Evolutionary conservation across 1,284 basidiomycete genomes (phyloP).

Genomic region (Taiwanofungus camphoratus): DNA sequence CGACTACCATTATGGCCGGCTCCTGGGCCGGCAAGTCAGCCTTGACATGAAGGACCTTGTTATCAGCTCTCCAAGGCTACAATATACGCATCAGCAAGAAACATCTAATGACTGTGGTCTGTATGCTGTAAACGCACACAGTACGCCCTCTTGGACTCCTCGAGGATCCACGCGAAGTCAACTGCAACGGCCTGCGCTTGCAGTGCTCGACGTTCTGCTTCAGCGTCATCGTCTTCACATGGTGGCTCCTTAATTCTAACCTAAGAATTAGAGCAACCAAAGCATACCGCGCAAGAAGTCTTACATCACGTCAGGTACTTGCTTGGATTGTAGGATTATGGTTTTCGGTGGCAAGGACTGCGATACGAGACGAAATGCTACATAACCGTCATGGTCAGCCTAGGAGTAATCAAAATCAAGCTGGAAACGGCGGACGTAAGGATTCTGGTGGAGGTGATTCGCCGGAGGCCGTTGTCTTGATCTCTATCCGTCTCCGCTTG

Average conservation of each 20-base stretch:
- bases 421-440: background rate
- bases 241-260: slow-evolving; percentile 24
- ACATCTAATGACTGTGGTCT: background rate
- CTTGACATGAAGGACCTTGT: slow-evolving; percentile 13
- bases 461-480: background rate
- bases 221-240: slow-evolving; percentile 26
- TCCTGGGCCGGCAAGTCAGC: slow-evolving; percentile 5
- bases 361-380: slow-evolving; percentile 32
- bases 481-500: slow-evolving; percentile 11
- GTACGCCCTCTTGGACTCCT: slow-evolving; percentile 16
- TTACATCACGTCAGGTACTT: background rate
- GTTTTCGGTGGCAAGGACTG: slow-evolving; percentile 17
- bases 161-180: slow-evolving; percentile 24
- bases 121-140: slow-evolving; percentile 20
- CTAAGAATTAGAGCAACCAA: background rate
- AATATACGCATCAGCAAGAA: background rate
- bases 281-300: background rate
- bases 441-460: background rate
- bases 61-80: slow-evolving; percentile 14
- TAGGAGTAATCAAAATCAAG: background rate
- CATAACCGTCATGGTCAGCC: background rate
- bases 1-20: slow-evolving; percentile 17
- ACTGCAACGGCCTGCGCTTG: slow-evolving; percentile 28
- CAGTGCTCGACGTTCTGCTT: slow-evolving; percentile 21
- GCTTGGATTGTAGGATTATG: slow-evolving; percentile 25